A percentile compares a stretch with the other conserved stretches of the same genome.
Conservation (phyloP, 768 basidiomycete species). For the Termitomyces sp. region DNA sequence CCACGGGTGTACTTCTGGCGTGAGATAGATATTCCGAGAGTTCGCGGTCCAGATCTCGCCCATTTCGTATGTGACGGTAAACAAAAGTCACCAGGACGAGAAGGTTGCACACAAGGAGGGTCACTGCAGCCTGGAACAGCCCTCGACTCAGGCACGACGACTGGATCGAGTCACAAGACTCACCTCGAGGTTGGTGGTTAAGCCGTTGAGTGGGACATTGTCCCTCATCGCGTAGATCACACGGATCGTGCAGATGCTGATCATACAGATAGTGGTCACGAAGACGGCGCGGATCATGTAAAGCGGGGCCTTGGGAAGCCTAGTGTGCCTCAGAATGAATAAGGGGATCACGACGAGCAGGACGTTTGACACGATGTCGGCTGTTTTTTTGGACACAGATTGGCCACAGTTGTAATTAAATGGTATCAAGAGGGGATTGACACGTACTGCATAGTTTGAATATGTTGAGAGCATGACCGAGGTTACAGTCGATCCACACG, state of each 20-base stretch:
- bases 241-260: slow-evolving; percentile 10
- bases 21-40: slow-evolving; percentile 1
- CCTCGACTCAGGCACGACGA: background rate
- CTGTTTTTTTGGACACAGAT: slow-evolving; percentile 1
- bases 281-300: slow-evolving; percentile 14
- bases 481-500: slow-evolving; percentile 8
- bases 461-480: slow-evolving; percentile 6
- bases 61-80: slow-evolving; percentile 13
- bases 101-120: slow-evolving; percentile 14
- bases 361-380: slow-evolving; percentile 9
- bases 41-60: slow-evolving; percentile 8
- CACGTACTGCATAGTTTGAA: slow-evolving; percentile 11
- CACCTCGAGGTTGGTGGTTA: slow-evolving; percentile 16
- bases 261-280: slow-evolving; percentile 10
- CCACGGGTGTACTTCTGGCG: background rate
- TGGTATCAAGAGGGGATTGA: background rate
- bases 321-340: slow-evolving; percentile 6
- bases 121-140: slow-evolving; percentile 10
- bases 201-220: slow-evolving; percentile 5
- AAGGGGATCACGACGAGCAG: slow-evolving; percentile 5
- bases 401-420: background rate
- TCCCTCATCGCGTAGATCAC: slow-evolving; percentile 5
- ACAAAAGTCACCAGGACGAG: slow-evolving; percentile 14
- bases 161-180: background rate
- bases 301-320: slow-evolving; percentile 7